Conservation (phyloP, 2,329 filamentous ascomycete genomes). For the Cordyceps militaris region DNA sequence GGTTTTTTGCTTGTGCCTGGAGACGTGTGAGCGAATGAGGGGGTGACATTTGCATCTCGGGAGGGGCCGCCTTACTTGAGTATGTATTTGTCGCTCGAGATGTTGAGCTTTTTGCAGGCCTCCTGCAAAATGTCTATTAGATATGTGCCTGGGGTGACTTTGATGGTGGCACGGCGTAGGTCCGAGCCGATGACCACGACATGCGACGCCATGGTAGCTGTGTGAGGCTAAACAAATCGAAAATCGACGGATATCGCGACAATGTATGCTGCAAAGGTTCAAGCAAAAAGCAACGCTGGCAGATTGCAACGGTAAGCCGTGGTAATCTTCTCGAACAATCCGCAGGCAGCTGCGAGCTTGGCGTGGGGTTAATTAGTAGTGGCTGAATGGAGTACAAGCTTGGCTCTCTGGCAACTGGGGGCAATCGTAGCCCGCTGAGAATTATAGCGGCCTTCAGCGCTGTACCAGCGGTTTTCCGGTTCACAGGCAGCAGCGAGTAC, state of each 20-base stretch:
- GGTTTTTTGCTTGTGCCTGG: constrained; percentile 72
- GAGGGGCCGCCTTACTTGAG: constrained; percentile 59
- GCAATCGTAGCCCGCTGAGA: neutral
- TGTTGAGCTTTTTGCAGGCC: constrained; percentile 74
- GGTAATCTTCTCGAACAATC: constrained; percentile 15
- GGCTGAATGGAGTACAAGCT: neutral
- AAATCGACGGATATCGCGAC: neutral
- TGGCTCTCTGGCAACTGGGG: neutral
- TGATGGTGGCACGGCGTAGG: constrained; percentile 70
- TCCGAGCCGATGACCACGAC: constrained; percentile 82
- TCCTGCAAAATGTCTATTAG: constrained; percentile 81
- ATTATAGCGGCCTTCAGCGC: constrained; percentile 3
- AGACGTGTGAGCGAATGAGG: neutral
- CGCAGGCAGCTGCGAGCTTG: constrained; percentile 11
- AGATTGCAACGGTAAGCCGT: neutral
- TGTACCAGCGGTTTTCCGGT: neutral
- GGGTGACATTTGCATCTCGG: neutral
- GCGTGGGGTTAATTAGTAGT: constrained; percentile 7
- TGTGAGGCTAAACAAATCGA: neutral
- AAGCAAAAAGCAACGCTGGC: neutral
- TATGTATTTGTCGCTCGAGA: constrained; percentile 65
- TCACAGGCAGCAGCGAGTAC: constrained; percentile 1
- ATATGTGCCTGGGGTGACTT: constrained; percentile 73
- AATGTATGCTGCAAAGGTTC: neutral
- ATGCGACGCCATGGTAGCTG: constrained; percentile 64